phyloP scores from a whole-genome alignment of 1,284 basidiomycete genomes.

The Gomphus sp. region DNA sequence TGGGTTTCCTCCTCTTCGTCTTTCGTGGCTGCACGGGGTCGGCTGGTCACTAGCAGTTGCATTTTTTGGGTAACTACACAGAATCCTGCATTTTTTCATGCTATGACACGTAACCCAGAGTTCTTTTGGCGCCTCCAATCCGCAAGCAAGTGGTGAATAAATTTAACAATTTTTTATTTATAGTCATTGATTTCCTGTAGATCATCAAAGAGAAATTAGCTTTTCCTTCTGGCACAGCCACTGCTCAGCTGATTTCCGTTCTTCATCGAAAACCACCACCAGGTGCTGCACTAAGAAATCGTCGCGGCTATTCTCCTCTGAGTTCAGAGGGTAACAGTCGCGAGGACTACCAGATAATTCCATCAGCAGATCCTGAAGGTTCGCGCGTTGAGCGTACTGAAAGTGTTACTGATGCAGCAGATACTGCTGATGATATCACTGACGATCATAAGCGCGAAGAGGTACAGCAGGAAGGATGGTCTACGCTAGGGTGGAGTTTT shows the following conservation, averaged over 20 bases:
- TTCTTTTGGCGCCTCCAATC: constrained; percentile 90
- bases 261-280: constrained; percentile 72
- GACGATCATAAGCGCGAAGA: constrained; percentile 28
- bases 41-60: constrained; percentile 84
- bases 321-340: constrained; percentile 22
- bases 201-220: constrained; percentile 90
- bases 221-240: constrained; percentile 95
- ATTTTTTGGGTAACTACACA: constrained; percentile 75
- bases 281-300: constrained; percentile 36
- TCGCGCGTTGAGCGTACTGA: constrained; percentile 5
- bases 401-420: constrained; percentile 12
- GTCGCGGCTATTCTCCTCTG: constrained; percentile 44
- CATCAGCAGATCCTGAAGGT: constrained; percentile 3
- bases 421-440: too few species aligned
- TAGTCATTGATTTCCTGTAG: constrained; percentile 28
- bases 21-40: constrained; percentile 65
- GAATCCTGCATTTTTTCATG: background rate
- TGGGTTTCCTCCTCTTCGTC: constrained; percentile 64
- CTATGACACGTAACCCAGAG: constrained; percentile 33
- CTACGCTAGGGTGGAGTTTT: constrained; percentile 69
- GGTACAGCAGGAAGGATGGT: constrained; percentile 60
- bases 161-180: background rate
- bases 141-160: constrained; percentile 80
- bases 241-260: constrained; percentile 89
- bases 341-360: constrained; percentile 21